Evolutionary conservation across 371 early-diverging fungal species (phyloP).

Genomic region (Rhizopus sp.): DNA sequence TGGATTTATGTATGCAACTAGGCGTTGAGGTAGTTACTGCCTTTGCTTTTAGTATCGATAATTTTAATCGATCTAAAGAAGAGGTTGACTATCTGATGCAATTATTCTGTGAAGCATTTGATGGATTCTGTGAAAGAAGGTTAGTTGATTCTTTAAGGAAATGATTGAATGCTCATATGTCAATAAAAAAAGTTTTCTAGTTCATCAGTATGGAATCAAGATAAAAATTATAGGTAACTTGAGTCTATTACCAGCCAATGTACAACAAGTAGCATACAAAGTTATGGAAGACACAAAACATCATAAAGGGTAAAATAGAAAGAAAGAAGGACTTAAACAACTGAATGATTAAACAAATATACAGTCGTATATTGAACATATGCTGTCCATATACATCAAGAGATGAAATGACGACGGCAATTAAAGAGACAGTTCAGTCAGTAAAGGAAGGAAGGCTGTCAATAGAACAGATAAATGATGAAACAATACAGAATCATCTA

Average conservation of each 20-base stretch:
- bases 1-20: slow-evolving; percentile 86
- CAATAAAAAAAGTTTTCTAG: slow-evolving; percentile 61
- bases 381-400: slow-evolving; percentile 97
- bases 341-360: slow-evolving; percentile 10
- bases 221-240: slow-evolving; percentile 86
- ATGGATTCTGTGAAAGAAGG: slow-evolving; percentile 73
- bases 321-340: slow-evolving; percentile 16
- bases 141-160: slow-evolving; percentile 21
- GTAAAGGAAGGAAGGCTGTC: slow-evolving; percentile 58
- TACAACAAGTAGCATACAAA: slow-evolving; percentile 60
- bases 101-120: slow-evolving; percentile 77
- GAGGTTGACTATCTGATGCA: slow-evolving; percentile 94
- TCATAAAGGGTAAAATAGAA: slow-evolving; percentile 58
- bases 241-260: slow-evolving; percentile 68
- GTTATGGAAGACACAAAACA: slow-evolving; percentile 71
- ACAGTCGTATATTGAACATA: slow-evolving; percentile 83
- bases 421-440: slow-evolving; percentile 50
- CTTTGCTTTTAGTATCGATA: slow-evolving; percentile 98
- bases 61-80: slow-evolving; percentile 89
- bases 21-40: slow-evolving; percentile 93
- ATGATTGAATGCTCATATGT: background rate
- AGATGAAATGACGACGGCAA: slow-evolving; percentile 83
- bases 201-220: slow-evolving; percentile 72
- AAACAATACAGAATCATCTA: slow-evolving; percentile 63
- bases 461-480: slow-evolving; percentile 63